Evolutionary conservation across 2,329 filamentous ascomycete genomes (phyloP), one percentile per base, ranked within the genome.

Genomic region (Pyrenochaeta sp.): DNA sequence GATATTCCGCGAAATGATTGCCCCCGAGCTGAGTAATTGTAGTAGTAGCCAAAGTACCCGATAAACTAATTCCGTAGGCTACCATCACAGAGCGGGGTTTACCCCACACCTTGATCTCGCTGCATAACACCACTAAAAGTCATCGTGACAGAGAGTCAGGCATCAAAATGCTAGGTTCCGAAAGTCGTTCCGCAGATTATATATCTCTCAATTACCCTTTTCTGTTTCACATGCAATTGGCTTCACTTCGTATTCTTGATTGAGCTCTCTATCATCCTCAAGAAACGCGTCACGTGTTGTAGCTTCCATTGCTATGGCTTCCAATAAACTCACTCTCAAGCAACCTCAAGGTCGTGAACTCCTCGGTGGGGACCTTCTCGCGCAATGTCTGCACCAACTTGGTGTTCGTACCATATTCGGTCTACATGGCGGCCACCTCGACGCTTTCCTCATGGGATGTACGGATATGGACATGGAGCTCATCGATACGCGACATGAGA

Each of bases 401-500:
- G 80, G 80, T 7, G 77, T 79, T 2, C 72, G 77, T 19, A 78
- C 82, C 19, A 77, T 79, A 1, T 83, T 83, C 55, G 81, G 81
- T 22, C 66, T 83, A 10, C 81, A 83, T 59, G 81, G 81, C 2
- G 80, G 81, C 8, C 80, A 83, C 61, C 72, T 83, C 1, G 81
- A 83, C 68, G 80, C 81, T 13, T 83, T 83, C 57, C 68, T 83
- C 2, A 75, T 82, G 65, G 81, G 79, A 6, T 80, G 78, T 52
- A 72, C 74, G 4, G 69, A 75, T 24, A 58, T 70, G 13, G 79
- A 76, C 12, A 82, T 83, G 46, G 72, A 71, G 5, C 72, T 83
- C 2, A 70, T 83, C 25, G 80, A 83, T 58, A 82, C 79, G 0
- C 67, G 81, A 42, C 81, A 83, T 61, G 81, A 83, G 62, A 81